phyloP scores from a whole-genome alignment of 2,329 filamentous ascomycete species.

The Sporothrix euskadiensis region DNA sequence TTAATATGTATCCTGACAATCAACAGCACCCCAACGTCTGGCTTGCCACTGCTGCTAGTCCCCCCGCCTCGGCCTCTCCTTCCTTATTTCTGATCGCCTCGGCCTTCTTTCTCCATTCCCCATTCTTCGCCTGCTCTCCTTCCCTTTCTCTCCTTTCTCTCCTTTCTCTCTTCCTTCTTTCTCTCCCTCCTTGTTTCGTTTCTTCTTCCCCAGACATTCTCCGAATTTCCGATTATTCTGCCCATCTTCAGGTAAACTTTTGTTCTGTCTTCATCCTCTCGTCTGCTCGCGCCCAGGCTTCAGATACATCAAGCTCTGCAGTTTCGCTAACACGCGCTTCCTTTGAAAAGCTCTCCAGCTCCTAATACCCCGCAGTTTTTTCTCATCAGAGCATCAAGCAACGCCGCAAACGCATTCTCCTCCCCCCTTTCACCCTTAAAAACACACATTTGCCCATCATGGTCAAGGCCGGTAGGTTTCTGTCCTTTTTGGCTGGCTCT shows the following conservation, averaged over 20 bases:
- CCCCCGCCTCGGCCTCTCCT: conserved; percentile 19
- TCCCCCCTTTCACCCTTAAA: conserved; percentile 16
- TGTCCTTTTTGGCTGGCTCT: background rate
- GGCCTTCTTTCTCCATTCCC: conserved; percentile 13
- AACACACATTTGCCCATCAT: conserved; percentile 37
- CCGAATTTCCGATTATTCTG: conserved; percentile 1
- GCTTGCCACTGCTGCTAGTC: conserved; percentile 4
- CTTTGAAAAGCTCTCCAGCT: conserved; percentile 30
- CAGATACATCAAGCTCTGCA: background rate
- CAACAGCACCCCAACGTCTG: background rate
- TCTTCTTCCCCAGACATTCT: conserved; percentile 11
- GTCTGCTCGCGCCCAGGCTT: background rate
- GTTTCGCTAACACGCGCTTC: conserved; percentile 6
- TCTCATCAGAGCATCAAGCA: conserved; percentile 14
- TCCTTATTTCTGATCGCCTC: conserved; percentile 14
- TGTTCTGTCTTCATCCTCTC: background rate
- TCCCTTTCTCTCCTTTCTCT: background rate
- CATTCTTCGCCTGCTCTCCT: background rate
- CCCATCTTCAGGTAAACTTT: background rate
- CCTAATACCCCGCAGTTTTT: conserved; percentile 33
- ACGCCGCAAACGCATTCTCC: conserved; percentile 23
- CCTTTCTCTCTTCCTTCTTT: background rate
- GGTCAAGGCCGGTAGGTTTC: conserved; percentile 44
- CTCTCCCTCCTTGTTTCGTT: background rate
- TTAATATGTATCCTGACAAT: background rate